phyloP scores from a whole-genome alignment of 306 rosid genomes.

The Dryas alaskensis region DNA sequence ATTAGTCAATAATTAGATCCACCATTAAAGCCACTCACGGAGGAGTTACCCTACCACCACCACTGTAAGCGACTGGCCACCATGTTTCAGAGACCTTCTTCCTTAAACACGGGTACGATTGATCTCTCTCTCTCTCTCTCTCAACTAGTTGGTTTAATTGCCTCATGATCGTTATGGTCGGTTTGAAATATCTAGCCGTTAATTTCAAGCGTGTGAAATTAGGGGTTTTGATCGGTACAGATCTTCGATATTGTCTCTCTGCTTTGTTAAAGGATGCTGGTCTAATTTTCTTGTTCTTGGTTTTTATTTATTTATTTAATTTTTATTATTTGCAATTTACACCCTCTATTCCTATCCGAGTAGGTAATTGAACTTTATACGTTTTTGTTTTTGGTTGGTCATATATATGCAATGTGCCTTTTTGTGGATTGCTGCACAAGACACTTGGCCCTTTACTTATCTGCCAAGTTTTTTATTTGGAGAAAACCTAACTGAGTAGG shows the following conservation, averaged over 20 bases:
- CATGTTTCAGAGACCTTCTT: neutral
- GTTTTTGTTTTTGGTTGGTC: neutral
- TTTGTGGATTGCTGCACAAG: neutral
- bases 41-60: neutral
- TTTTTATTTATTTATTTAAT: neutral
- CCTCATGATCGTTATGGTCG: too few species aligned
- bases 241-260: neutral
- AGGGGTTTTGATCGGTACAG: neutral
- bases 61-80: neutral
- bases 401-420: neutral
- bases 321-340: neutral
- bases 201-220: neutral
- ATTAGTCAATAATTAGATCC: neutral
- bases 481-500: neutral
- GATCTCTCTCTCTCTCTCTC: neutral
- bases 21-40: neutral
- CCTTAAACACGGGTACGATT: neutral
- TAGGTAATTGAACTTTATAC: neutral
- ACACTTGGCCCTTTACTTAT: neutral
- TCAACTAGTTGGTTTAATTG: neutral
- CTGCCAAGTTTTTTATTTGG: neutral
- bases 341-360: too few species aligned
- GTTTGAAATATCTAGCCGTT: neutral
- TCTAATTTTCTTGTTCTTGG: neutral
- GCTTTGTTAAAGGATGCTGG: neutral